Conservation (phyloP, 2,329 filamentous ascomycete species). For the Herpotrichia juniperi region DNA sequence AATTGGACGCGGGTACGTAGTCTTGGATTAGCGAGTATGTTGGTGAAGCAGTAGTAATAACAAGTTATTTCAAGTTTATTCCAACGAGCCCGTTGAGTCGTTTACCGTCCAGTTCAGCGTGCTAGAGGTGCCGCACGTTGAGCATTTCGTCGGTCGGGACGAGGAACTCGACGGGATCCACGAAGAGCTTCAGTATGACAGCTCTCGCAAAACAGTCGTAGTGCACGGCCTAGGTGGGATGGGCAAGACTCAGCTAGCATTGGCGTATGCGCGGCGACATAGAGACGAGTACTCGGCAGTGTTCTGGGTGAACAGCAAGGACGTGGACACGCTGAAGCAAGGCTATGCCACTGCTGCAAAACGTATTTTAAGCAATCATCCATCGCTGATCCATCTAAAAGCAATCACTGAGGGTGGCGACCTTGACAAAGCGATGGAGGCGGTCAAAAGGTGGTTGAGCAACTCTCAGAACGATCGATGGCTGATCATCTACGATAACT, state of each 20-base stretch:
- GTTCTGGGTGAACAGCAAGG: constrained; percentile 21
- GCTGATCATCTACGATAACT: constrained; percentile 48
- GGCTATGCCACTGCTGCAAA: constrained; percentile 9
- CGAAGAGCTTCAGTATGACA: constrained; percentile 24
- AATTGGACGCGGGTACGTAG: constrained; percentile 22
- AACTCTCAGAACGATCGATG: constrained; percentile 41
- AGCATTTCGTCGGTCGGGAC: constrained; percentile 39
- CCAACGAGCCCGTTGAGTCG: neutral
- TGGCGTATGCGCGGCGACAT: constrained; percentile 13
- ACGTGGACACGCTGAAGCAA: constrained; percentile 15
- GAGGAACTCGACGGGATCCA: constrained; percentile 37
- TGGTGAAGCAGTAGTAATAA: too few species aligned
- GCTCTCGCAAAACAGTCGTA: constrained; percentile 31
- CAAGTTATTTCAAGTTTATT: too few species aligned
- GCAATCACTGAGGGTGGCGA: constrained; percentile 20
- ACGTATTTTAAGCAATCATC: constrained; percentile 22
- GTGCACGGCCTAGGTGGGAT: constrained; percentile 22
- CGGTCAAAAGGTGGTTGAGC: constrained; percentile 47
- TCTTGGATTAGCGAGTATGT: neutral
- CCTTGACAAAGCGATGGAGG: constrained; percentile 27
- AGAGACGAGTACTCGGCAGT: constrained; percentile 11
- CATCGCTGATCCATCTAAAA: constrained; percentile 22
- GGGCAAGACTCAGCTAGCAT: constrained; percentile 20
- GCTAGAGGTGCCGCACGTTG: constrained; percentile 26
- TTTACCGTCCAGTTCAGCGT: constrained; percentile 38